These are phyloP conservation scores for Moesziomyces aphidis DNA, from an alignment of 1,284 basidiomycete genomes.

Conservation along the genomic window DNA sequence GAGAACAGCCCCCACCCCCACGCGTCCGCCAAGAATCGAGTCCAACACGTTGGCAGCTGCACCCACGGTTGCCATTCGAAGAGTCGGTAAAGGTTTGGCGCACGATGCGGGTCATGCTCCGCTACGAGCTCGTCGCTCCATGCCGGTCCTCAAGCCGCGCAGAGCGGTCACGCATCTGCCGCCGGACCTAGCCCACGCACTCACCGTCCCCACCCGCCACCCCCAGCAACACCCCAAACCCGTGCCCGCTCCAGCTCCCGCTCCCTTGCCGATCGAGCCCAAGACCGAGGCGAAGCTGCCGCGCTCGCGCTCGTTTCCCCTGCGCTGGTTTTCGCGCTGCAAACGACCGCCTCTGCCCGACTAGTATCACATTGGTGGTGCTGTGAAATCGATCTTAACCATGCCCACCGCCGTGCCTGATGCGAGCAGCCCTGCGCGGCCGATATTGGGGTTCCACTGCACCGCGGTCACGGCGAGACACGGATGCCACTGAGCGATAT, in stretches of 20 bases:
- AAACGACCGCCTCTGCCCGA: background rate
- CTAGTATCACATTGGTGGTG: constrained; percentile 12
- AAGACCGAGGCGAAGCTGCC: too few species aligned
- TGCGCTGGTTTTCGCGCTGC: too few species aligned
- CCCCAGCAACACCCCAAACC: background rate
- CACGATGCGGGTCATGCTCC: background rate
- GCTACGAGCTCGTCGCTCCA: background rate
- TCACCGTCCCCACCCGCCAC: background rate
- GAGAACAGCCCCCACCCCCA: background rate
- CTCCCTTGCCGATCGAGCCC: background rate
- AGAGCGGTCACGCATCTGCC: too few species aligned
- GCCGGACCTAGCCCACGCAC: background rate
- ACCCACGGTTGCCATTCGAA: constrained; percentile 6
- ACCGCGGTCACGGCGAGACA: constrained; percentile 23
- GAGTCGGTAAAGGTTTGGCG: constrained; percentile 23
- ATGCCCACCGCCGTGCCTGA: constrained; percentile 20
- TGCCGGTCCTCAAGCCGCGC: background rate
- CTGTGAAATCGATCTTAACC: constrained; percentile 31
- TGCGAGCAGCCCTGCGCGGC: constrained; percentile 12
- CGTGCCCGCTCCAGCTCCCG: background rate
- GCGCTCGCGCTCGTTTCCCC: too few species aligned
- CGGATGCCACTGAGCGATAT: constrained; percentile 22
- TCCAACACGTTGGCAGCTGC: background rate
- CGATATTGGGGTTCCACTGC: constrained; percentile 36
- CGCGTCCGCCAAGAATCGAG: background rate